Evolutionary conservation across 495 filamentous ascomycete species (phyloP).

Genomic region (Neurospora sp.): DNA sequence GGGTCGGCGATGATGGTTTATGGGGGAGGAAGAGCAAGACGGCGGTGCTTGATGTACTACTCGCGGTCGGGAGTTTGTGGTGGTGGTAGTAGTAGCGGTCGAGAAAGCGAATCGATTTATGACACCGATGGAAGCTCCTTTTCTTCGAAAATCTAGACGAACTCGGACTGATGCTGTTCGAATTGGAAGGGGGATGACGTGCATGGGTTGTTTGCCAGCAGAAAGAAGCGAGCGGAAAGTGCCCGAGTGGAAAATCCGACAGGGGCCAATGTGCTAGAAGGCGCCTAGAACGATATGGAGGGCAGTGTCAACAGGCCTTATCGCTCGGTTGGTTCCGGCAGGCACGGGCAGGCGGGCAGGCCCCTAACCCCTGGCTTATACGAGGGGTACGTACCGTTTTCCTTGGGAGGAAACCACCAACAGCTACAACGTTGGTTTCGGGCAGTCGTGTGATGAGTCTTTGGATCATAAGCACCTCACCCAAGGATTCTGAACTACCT

Average conservation of each 20-base stretch:
- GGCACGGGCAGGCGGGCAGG: background rate
- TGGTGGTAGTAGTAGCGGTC: background rate
- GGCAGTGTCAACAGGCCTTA: background rate
- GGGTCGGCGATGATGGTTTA: too few relatives aligned
- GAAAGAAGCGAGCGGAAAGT: background rate
- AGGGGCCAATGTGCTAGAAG: background rate
- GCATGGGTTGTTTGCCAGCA: background rate
- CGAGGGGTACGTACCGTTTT: background rate
- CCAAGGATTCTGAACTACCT: background rate
- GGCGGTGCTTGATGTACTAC: background rate
- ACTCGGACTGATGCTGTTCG: background rate
- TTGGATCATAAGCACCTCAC: background rate
- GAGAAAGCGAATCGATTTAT: background rate
- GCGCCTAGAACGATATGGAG: background rate
- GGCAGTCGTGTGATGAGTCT: background rate
- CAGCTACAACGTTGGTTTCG: background rate
- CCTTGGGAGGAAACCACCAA: background rate
- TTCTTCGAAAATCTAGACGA: background rate
- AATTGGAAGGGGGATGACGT: slow-evolving; percentile 1
- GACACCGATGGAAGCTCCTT: background rate
- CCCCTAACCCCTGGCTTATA: background rate
- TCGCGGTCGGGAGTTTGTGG: background rate
- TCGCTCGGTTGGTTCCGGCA: background rate
- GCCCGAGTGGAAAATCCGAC: background rate
- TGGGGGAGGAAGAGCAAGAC: too few relatives aligned